Base-by-base conservation (phyloP, 768 basidiomycete genomes). In the Gyrodon lividus region DNA sequence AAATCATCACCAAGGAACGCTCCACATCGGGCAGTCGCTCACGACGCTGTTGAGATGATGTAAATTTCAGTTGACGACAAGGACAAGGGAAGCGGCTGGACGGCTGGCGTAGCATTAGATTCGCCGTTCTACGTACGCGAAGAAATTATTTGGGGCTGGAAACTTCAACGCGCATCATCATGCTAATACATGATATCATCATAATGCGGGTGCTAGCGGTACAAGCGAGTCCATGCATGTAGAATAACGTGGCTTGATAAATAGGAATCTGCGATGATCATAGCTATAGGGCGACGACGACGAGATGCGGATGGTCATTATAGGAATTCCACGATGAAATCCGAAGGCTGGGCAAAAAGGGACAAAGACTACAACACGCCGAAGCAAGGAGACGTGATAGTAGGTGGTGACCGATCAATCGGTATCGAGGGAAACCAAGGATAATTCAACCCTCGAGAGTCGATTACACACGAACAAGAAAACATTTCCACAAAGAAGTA, bases 231-330 rank as follows among this genome's bases (percentile, higher is more conserved):
- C 26, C 13, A 31, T 41, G 40, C 9, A 41, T 41, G 40, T 13
- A 46, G 16, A 35, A 33, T 14, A 13, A 39, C 43, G 42, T 46
- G 52, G 35, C 42, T 58, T 0, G 53, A 48, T 7, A 55, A 53
- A 20, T 16, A 19, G 35, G 35, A 5, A 17, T 37, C 16, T 37
- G 38, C 52, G 31, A 42, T 12, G 31, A 31, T 31, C 31, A 31
- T 31, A 31, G 31, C 31, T 31, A 12, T 31, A 31, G 12, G 10
- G 31, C 31, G 31, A 41, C 39, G 16, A 19, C 43, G 10, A 22
- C 12, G 42, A 39, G 52, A 47, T 6, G 46, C 8, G 12, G 8
- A 14, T 12, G 28, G 28, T 28, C 28, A 28, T n/a, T 51, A 48
- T 46, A 39, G 9, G 24, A n/a, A 28, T 12, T 48, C 47, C 26